Evolutionary conservation across 495 filamentous ascomycete genomes (phyloP), one percentile per base, ranked within the genome.

Genomic region (Cairneyella variabilis): DNA sequence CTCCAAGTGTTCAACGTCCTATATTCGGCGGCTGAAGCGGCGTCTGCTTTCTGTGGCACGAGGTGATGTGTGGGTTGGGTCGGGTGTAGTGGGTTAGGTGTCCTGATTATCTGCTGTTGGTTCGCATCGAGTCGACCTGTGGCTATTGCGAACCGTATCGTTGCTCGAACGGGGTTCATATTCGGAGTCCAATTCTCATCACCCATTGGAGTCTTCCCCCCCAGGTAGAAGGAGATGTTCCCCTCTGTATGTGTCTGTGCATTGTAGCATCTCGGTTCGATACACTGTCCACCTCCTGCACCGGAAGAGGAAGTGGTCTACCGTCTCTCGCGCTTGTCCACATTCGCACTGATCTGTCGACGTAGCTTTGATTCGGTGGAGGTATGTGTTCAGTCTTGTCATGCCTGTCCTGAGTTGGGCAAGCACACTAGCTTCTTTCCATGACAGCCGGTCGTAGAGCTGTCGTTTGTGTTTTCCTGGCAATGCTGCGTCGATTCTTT

Each of bases 391-490:
- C 10, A 53, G 18, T 44, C 23, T 5, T 22, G 51, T 5, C 14
- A 45, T 44, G 6, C 51, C 51, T 28, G 51, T 53, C 16, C 26
- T 7, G 3, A 53, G 40, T 25, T 53, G 26, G 11, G 40, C 51
- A 17, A 53, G 22, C 37, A 45, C 26, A 34, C 58, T 58, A n/a
- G 68, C 68, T 55, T 71, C 63, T 61, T 55, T 63, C 52, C 59
- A 55, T 30, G 46, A 58, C 47, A 68, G 54, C 46, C 32, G 50
- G 56, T 69, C 51, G 37, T 70, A 70, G 16, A 68, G 60, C 21
- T 62, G 34, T 45, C 53, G 44, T 6, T 61, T 67, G 56, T 67
- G 55, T 50, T 64, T 64, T 12, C 63, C 66, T 59, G 58, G 51
- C 17, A 53, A 37, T 30, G 36, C 34, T 51, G 48, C n/a, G 48